Base-by-base conservation (phyloP, 106 monocot genomes). In the Xerophyta viscosa region DNA sequence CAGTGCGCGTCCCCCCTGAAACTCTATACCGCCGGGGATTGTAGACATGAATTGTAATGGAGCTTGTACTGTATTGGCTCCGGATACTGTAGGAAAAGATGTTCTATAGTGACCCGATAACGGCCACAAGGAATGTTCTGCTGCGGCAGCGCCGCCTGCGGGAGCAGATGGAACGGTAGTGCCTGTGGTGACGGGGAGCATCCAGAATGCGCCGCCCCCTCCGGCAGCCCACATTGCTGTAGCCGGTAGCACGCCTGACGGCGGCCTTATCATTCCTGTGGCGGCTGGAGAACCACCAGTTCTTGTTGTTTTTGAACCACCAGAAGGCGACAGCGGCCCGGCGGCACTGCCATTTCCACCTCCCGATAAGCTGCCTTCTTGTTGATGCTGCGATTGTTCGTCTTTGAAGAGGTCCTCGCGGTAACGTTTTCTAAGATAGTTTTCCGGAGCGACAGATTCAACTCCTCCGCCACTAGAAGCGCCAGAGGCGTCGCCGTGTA, bases 21-120 rank as follows among this genome's bases (percentile, higher is more conserved):
- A 64, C 0, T 68, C 72, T 9, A 69, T 26, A 0, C 61, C 69
- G 5, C 67, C 71, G 20, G 81, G 49, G 29, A 79, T 46, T n/a
- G n/a, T 65, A 5, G 86, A 71, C 92, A 92, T 86, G 79, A 92
- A 92, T 31, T 87, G 92, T 0, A 92, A 64, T 18, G 92, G 87
- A 8, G 92, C 82, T 41, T 80, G 87, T 3, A 87, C 68, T 11
- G 86, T 76, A 58, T 48, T 24, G 9, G 56, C 75, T 8, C 63
- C 49, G 19, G 20, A 56, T 24, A 26, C 68, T 20, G 46, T 43
- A 31, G 66, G 54, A 29, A 66, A 44, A 5, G 65, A 17, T 23
- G 70, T 26, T 18, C 83, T 69, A 60, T 80, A 89, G 54, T 73
- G 79, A n/a, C 63, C 78, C 0, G 85, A 4, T 0, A 93, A 71